Evolutionary conservation across 306 rosid species (phyloP), one percentile per base, ranked within the genome.

Genomic region (Medicago arabica): DNA sequence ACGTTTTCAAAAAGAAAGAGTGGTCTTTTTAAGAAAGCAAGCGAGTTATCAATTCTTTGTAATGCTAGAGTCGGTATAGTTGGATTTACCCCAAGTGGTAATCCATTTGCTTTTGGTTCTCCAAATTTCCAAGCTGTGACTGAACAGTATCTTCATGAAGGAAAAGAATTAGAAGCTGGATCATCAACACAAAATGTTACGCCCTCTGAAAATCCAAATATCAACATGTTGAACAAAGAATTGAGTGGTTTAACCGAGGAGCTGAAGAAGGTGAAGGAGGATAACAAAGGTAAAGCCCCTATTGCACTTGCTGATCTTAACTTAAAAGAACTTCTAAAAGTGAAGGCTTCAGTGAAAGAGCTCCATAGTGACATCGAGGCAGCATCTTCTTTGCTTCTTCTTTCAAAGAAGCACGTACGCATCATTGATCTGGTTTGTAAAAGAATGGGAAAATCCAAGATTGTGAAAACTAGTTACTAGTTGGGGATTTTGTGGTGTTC

Each of bases 351-450:
- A 1, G 5, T 63, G 13, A 39, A 63, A n/a, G 25, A 15, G 15
- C 8, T 63, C 2, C 25, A 5, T 15, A 4, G 14, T 63, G 69
- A 63, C 4, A 34, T 36, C 1, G 25, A 63, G 23, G 69, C 69
- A n/a, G 47, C 47, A 8, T n/a, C 69, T n/a, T 63, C 69, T 63
- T n/a, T 63, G 25, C 47, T 63, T 36, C 13, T 36, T 23, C 69
- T 63, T 36, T 46, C 69, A 63, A 63, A 63, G 14, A 38, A n/a
- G 38, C 69, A 25, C 4, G 3, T 50, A 50, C 18, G 2, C 13
- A 3, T 8, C 25, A 53, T 53, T 17, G 9, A 8, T 53, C 17
- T 17, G 6, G 12, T 6, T 19, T 12, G 16, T 55, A 7, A 9
- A 55, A 55, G 9, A 55, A 57, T 34, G 8, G 10, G 2, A 18